Conservation (phyloP, 1,139 yeast genomes). For the Debaryomycetaceae sp. region DNA sequence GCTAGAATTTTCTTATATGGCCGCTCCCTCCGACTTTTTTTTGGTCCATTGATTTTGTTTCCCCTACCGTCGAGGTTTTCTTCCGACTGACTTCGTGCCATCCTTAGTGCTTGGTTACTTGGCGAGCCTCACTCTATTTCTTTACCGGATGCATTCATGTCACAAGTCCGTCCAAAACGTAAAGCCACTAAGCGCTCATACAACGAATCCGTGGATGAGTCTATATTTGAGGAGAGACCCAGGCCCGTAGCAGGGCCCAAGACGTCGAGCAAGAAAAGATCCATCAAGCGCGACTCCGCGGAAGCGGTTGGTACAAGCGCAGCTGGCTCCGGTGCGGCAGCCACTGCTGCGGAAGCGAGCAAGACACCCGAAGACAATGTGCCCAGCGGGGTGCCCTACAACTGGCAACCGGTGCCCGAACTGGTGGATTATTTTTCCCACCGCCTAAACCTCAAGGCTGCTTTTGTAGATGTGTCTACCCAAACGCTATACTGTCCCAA, state of each 20-base stretch:
- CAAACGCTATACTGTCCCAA: constrained; percentile 36
- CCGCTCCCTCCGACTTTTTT: no score
- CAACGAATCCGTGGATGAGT: constrained; percentile 34
- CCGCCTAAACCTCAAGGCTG: constrained; percentile 29
- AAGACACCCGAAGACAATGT: constrained; percentile 2
- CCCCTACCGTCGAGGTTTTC: no score
- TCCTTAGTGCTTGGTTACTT: no score
- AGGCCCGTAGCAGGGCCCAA: constrained; percentile 4
- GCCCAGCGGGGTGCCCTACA: constrained; percentile 20
- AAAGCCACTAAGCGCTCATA: constrained; percentile 45
- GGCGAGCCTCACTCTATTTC: no score
- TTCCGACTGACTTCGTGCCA: no score
- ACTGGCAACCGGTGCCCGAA: constrained; percentile 38
- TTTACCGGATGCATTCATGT: no score
- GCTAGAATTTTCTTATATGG: no score
- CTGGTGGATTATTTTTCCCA: constrained; percentile 34
- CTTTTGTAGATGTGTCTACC: constrained; percentile 27
- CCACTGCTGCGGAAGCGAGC: constrained; percentile 4
- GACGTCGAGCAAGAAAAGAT: constrained; percentile 9
- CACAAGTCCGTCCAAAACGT: constrained; percentile 36
- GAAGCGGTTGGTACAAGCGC: constrained; percentile 1
- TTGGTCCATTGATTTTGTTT: no score
- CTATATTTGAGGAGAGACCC: constrained; percentile 23
- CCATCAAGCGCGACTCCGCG: constrained; percentile 6
- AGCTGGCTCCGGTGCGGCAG: not conserved